A percentile compares a stretch with the other conserved stretches of the same genome.
phyloP scores from a whole-genome alignment of 495 filamentous ascomycete species.

The Neurospora terricola region DNA sequence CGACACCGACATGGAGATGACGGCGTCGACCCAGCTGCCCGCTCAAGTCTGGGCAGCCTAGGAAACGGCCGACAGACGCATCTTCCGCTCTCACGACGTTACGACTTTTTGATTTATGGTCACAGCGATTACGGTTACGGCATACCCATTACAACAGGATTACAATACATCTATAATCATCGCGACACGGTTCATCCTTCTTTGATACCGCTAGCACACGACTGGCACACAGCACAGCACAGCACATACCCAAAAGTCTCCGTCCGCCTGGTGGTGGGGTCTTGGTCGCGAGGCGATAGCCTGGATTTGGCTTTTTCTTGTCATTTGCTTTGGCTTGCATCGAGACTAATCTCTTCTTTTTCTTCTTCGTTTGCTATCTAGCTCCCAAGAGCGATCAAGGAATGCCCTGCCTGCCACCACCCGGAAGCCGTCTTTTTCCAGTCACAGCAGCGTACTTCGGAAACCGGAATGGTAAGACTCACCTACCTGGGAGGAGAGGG shows the following conservation, averaged over 20 bases:
- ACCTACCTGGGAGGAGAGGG: neutral
- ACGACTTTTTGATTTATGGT: neutral
- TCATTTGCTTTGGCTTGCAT: conserved; percentile 1
- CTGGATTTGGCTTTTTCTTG: neutral
- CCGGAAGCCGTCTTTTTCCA: conserved; percentile 94
- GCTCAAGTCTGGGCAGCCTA: neutral
- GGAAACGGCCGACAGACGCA: neutral
- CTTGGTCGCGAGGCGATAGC: neutral
- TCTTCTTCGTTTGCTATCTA: conserved; percentile 33
- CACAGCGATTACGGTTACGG: neutral
- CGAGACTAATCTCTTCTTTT: neutral
- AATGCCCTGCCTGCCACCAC: conserved; percentile 75
- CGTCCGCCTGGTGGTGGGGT: neutral
- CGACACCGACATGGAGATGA: neutral
- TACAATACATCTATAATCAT: neutral
- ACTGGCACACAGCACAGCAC: neutral
- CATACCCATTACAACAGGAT: neutral
- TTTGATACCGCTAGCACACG: neutral
- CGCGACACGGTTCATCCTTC: neutral
- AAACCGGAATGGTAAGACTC: conserved; percentile 88
- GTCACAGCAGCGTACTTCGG: conserved; percentile 88
- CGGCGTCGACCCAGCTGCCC: neutral
- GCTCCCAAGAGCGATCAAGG: conserved; percentile 77
- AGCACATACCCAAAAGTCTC: neutral
- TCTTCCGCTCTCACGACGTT: neutral